Conservation (phyloP, 2,329 filamentous ascomycete species). For the Xylaria arbuscula region DNA sequence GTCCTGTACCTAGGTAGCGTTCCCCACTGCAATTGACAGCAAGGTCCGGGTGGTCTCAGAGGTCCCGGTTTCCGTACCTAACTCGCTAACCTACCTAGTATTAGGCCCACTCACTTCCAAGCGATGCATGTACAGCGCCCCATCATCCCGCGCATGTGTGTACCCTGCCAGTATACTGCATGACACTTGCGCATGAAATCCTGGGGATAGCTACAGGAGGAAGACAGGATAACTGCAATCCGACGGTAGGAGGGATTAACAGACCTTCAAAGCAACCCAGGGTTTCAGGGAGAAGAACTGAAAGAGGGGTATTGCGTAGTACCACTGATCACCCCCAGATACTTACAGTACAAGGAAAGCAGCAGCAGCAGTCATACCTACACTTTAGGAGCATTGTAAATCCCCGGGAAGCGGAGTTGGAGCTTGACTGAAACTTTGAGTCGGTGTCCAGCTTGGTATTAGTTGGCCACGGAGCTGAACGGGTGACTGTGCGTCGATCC, state of each 20-base stretch:
- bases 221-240: neutral
- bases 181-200: conserved; percentile 1
- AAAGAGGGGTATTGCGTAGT: conserved; percentile 9
- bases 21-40: too few species aligned
- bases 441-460: conserved; percentile 23
- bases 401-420: neutral
- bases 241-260: neutral
- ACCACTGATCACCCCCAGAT: too few species aligned
- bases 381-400: neutral
- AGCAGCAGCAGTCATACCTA: too few species aligned
- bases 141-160: neutral
- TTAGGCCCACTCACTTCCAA: neutral
- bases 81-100: too few species aligned
- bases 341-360: too few species aligned
- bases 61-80: conserved; percentile 10
- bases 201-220: neutral
- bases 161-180: neutral
- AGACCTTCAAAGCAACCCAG: neutral
- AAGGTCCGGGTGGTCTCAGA: too few species aligned
- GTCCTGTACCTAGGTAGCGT: too few species aligned
- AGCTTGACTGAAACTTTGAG: neutral
- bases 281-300: neutral
- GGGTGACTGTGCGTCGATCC: neutral
- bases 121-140: neutral
- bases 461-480: conserved; percentile 6